Base-by-base conservation (phyloP, 495 filamentous ascomycete genomes). In the Eremomyces bilateralis region DNA sequence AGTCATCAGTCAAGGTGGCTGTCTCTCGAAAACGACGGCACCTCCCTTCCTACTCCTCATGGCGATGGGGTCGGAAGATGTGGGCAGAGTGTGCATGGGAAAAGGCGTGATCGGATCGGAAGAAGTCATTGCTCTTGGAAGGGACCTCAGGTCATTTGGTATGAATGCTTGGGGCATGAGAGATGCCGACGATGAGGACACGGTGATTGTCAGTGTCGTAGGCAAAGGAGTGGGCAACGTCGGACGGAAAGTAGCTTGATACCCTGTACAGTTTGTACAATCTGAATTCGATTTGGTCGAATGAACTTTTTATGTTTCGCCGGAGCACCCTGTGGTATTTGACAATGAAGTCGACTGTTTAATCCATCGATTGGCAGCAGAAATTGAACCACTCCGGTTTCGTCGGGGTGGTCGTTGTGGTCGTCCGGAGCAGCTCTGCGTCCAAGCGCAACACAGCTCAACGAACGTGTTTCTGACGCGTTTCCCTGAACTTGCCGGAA, bases 181-280 rank as follows among this genome's bases (percentile, higher is more conserved):
- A 41, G 79, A 88, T 45, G 67, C 60, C 17, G 79, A 73, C 10
- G 71, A 75, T 36, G 60, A 61, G 15, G 66, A 57, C 4, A 79
- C 85, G 52, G 60, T 94, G 28, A 68, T 94, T 22, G 65, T 95
- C 33, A 91, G 81, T 39, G 71, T 99, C 20, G 88, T 94, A 43
- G 90, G 90, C 19, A 74, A 68, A 47, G 90, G 90, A 15, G 80
- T 99, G 30, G 90, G 90, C 3, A 99, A 99, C 54, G 76, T 94
- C 30, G 88, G 84, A 22, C 67, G 82, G 39, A 95, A 95, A 57
- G 73, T 94, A 50, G 79, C 79, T 47, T 97, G n/a, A n/a, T n/a
- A n/a, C n/a, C n/a, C n/a, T n/a, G n/a, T n/a, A n/a, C n/a, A n/a
- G n/a, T n/a, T n/a, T n/a, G n/a, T n/a, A n/a, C n/a, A n/a, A n/a